Percentiles rank a stretch among this genome's conserved stretches.
phyloP scores from a whole-genome alignment of 2,329 filamentous ascomycete species.

The Cladorrhinum sp. region DNA sequence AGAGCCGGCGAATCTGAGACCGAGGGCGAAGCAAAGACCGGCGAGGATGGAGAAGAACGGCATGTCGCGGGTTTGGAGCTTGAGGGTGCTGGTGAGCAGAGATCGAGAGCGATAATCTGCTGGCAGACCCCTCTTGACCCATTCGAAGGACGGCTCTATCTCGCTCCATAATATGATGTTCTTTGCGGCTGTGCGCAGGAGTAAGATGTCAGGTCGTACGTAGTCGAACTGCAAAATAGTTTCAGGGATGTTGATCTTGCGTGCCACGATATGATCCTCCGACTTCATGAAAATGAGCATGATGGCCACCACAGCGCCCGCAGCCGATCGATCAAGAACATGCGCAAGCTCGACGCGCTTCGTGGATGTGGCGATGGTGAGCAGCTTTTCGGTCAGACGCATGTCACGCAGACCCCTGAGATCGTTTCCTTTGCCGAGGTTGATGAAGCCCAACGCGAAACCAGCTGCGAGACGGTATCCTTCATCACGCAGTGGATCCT shows the following conservation, averaged over 20 bases:
- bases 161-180: slow-evolving; percentile 91
- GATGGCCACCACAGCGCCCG: slow-evolving; percentile 87
- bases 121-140: slow-evolving; percentile 75
- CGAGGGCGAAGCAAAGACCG: slow-evolving; percentile 79
- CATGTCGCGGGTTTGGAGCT: slow-evolving; percentile 76
- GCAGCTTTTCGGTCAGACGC: slow-evolving; percentile 82
- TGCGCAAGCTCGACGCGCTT: slow-evolving; percentile 92
- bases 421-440: slow-evolving; percentile 85
- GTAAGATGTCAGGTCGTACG: slow-evolving; percentile 85
- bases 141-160: slow-evolving; percentile 69
- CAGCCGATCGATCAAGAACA: slow-evolving; percentile 85
- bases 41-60: slow-evolving; percentile 91
- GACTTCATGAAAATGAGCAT: slow-evolving; percentile 97
- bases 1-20: slow-evolving; percentile 71
- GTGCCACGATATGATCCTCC: slow-evolving; percentile 78
- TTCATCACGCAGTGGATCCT: slow-evolving; percentile 83
- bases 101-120: slow-evolving; percentile 61
- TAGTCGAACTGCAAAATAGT: slow-evolving; percentile 92
- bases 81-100: slow-evolving; percentile 56
- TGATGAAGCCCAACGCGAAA: slow-evolving; percentile 90
- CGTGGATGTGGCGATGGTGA: slow-evolving; percentile 79
- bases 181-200: slow-evolving; percentile 82
- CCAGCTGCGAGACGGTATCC: slow-evolving; percentile 95
- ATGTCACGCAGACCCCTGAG: slow-evolving; percentile 89
- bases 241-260: slow-evolving; percentile 90